Conservation (phyloP, 2,329 filamentous ascomycete genomes). For the Hortaea sp. region DNA sequence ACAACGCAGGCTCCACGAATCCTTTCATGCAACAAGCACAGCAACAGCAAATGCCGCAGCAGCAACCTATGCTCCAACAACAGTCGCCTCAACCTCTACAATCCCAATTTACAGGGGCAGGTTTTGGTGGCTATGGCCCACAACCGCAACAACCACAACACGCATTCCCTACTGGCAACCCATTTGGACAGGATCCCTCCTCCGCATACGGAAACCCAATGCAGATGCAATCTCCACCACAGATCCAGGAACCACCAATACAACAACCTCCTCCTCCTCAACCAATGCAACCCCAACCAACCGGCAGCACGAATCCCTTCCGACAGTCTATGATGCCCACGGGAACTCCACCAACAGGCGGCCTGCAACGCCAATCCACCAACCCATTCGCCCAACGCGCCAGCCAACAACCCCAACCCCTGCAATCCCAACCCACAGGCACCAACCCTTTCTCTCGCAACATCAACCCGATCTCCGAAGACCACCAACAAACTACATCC, state of each 20-base stretch:
- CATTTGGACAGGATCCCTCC: conserved; percentile 9
- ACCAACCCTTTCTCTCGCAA: conserved; percentile 62
- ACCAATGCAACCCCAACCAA: conserved; percentile 43
- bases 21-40: conserved; percentile 27
- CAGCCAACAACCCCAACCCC: conserved; percentile 28
- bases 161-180: conserved; percentile 25
- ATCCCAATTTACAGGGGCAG: conserved; percentile 58
- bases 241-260: conserved; percentile 22
- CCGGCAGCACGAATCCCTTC: conserved; percentile 77
- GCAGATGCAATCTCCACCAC: conserved; percentile 28
- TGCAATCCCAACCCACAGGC: conserved; percentile 53
- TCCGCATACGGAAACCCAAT: conserved; percentile 15
- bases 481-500: no score
- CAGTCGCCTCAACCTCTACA: conserved; percentile 40
- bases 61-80: conserved; percentile 26
- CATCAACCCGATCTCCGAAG: conserved; percentile 25
- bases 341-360: conserved; percentile 7
- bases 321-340: conserved; percentile 69
- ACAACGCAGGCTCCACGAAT: conserved; percentile 19
- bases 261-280: conserved; percentile 31
- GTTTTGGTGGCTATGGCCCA: conserved; percentile 71
- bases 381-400: conserved; percentile 51
- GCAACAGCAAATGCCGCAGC: conserved; percentile 25
- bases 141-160: conserved; percentile 46
- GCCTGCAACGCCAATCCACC: conserved; percentile 19